Base-by-base conservation (phyloP, 768 basidiomycete genomes). In the Lyophyllum semitale region DNA sequence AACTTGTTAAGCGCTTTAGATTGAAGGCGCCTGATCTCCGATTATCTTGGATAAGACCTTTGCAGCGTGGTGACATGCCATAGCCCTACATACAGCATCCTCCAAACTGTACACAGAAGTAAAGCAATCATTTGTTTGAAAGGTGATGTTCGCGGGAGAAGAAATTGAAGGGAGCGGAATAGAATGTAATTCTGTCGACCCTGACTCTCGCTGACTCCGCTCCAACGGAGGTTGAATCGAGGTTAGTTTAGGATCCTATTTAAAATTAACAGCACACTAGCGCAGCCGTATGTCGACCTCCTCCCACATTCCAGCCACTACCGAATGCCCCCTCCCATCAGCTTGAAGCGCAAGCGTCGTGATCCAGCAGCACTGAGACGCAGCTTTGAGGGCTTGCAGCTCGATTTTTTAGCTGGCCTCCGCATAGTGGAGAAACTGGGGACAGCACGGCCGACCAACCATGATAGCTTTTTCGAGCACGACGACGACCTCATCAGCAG, bases 381-480 rank as follows among this genome's bases (percentile, higher is more conserved):
- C 9, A 26, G 50, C 27, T 38, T 38, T 38, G 55, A 52, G 13
- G 40, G 18, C 18, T 12, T 52, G 35, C 55, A 62, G 44, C 53
- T 59, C 23, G 55, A 62, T 49, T 43, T 62, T 26, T 42, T 62
- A 2, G 54, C 55, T 15, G 54, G 53, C 48, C 52, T 59, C 17
- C 58, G 61, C 20, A 45, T 62, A 29, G 48, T 62, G 4, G 58
- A 62, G 29, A 44, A 54, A 40, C 42, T 62, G 22, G 57, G 55
- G 27, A 55, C 44, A 22, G 51, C 30, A 35, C 49, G 35, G 18
- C 55, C 55, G 30, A 54, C 52, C 22, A 27, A 35, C 17, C 26
- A 48, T 25, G 50, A 48, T 27, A 54, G 43, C 37, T 12, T n/a
- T 23, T 48, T 53, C 50, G 13, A 12, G 33, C 45, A 23, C 33